Conservation (phyloP, 2,329 filamentous ascomycete genomes). For the Lachnellula subtilissima region DNA sequence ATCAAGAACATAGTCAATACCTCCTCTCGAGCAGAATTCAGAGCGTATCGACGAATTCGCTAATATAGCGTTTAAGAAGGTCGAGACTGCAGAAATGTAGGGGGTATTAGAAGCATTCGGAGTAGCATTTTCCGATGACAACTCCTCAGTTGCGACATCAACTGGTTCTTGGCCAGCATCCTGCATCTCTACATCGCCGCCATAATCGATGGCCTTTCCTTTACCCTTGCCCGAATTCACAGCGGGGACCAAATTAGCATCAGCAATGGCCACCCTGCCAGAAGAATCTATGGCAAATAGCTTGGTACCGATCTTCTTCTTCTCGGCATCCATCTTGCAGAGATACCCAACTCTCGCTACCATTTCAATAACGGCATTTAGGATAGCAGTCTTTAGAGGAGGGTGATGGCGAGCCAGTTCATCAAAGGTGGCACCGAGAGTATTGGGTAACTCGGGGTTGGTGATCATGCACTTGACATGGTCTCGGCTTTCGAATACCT, state of each 20-base stretch:
- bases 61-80: slow-evolving; percentile 56
- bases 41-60: slow-evolving; percentile 27
- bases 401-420: slow-evolving; percentile 94
- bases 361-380: slow-evolving; percentile 85
- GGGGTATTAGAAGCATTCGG: slow-evolving; percentile 27
- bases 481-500: slow-evolving; percentile 90
- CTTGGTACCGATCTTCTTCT: slow-evolving; percentile 71
- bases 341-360: slow-evolving; percentile 74
- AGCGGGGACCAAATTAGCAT: slow-evolving; percentile 31
- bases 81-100: slow-evolving; percentile 71
- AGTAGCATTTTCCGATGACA: slow-evolving; percentile 20
- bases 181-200: slow-evolving; percentile 63
- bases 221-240: slow-evolving; percentile 36
- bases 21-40: slow-evolving; percentile 72
- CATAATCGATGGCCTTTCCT: slow-evolving; percentile 35
- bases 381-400: slow-evolving; percentile 70
- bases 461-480: slow-evolving; percentile 81
- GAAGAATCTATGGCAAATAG: slow-evolving; percentile 59
- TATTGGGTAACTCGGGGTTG: slow-evolving; percentile 66
- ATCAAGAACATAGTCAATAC: slow-evolving; percentile 78
- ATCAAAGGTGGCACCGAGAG: slow-evolving; percentile 81
- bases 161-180: slow-evolving; percentile 39
- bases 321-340: slow-evolving; percentile 63
- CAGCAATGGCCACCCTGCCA: slow-evolving; percentile 56
- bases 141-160: neutral